phyloP scores from a whole-genome alignment of 495 filamentous ascomycete genomes.

The Astrocystis sublimbata region DNA sequence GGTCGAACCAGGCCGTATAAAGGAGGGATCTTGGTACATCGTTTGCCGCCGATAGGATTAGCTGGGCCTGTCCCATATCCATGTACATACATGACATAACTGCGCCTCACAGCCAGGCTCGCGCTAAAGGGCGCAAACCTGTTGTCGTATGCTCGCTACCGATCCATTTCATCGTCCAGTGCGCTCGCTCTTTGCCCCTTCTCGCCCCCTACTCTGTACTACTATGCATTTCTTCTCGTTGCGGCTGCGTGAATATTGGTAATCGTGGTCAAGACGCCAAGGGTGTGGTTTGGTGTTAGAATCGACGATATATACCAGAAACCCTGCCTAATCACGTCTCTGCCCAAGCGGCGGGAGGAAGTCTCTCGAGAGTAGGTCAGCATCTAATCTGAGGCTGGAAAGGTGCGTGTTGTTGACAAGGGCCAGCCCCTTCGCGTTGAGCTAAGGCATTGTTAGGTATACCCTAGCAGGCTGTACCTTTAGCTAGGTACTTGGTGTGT shows the following conservation, averaged over 20 bases:
- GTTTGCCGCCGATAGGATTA: conserved; percentile 16
- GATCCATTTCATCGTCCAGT: neutral
- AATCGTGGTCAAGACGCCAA: too few relatives aligned
- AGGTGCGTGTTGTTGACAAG: neutral
- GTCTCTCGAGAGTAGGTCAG: too few relatives aligned
- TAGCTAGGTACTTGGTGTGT: too few relatives aligned
- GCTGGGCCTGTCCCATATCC: conserved; percentile 13
- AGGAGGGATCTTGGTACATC: conserved; percentile 16
- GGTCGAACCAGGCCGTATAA: conserved; percentile 10
- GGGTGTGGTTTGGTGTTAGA: neutral
- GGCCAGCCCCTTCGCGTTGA: too few relatives aligned
- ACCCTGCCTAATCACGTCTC: neutral
- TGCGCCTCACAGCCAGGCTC: conserved; percentile 13
- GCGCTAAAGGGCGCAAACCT: conserved; percentile 13
- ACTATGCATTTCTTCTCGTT: neutral
- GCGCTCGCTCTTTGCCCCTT: neutral
- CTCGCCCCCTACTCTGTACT: too few relatives aligned
- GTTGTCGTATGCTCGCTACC: neutral
- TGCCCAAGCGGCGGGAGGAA: too few relatives aligned
- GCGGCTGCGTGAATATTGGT: neutral
- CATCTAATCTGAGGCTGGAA: neutral
- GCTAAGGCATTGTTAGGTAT: too few relatives aligned
- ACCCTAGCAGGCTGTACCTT: too few relatives aligned
- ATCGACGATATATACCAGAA: neutral
- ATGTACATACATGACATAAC: conserved; percentile 15